Percentiles rank a stretch among this genome's conserved stretches.
Evolutionary conservation across 1,284 basidiomycete species (phyloP).

Genomic region (Trichosporon faecale): DNA sequence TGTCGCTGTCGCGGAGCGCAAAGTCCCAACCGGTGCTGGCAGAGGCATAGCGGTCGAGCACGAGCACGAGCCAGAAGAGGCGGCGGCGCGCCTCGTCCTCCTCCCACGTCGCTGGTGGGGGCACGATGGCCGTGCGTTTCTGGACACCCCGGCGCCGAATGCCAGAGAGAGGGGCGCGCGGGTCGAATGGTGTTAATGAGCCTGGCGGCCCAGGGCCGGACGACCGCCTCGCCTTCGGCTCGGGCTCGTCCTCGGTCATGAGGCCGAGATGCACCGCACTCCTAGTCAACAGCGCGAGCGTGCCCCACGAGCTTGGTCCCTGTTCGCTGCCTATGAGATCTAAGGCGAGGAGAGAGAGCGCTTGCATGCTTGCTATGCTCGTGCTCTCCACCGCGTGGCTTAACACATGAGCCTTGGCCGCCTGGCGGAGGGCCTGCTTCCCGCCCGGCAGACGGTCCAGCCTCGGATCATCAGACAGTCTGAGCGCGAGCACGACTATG

Average conservation of each 20-base stretch:
- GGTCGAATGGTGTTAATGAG: too few relatives aligned
- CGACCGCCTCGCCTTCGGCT: neutral
- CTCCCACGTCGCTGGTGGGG: conserved; percentile 42
- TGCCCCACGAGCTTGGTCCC: conserved; percentile 49
- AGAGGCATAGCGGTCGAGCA: conserved; percentile 50
- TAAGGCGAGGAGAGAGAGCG: conserved; percentile 48
- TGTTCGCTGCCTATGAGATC: conserved; percentile 52
- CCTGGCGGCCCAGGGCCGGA: too few relatives aligned
- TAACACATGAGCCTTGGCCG: conserved; percentile 49
- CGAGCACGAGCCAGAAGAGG: conserved; percentile 51
- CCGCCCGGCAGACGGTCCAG: conserved; percentile 27
- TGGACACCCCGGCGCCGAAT: conserved; percentile 29
- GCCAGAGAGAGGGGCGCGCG: too few relatives aligned
- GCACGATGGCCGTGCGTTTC: conserved; percentile 47
- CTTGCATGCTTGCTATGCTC: conserved; percentile 47
- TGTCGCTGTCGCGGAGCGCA: conserved; percentile 48
- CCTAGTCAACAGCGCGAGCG: conserved; percentile 48
- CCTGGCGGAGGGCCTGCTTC: conserved; percentile 35
- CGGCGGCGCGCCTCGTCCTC: conserved; percentile 50
- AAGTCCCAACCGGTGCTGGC: conserved; percentile 52
- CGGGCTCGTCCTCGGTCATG: conserved; percentile 38
- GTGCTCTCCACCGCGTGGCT: conserved; percentile 50
- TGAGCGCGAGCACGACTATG: conserved; percentile 49
- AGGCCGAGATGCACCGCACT: conserved; percentile 50
- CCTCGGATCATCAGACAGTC: conserved; percentile 40